Base-by-base conservation (phyloP, 2,329 filamentous ascomycete genomes). In the Aspergillus novoparasiticus region DNA sequence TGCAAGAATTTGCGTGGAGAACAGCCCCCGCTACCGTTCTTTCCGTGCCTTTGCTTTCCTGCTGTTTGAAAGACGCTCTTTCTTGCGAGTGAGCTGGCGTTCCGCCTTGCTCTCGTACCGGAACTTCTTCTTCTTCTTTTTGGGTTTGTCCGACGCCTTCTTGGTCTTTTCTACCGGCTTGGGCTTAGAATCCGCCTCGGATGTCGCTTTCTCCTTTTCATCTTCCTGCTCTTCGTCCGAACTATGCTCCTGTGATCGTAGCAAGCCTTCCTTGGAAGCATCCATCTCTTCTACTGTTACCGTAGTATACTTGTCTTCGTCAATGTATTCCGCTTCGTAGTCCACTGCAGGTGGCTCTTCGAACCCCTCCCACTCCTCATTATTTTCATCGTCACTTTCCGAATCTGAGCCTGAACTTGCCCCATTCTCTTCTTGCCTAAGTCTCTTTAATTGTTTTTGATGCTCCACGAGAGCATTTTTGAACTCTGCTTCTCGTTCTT, bases 241-340 rank as follows among this genome's bases (percentile, higher is more conserved):
- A 9, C 71, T 72, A 59, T 76, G 70, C 57, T 71, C 67, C 45
- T 75, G 78, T 3, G 83, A 82, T 70, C 86, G 89, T 62, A 87
- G 84, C 55, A 96, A 80, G 0, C 92, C 92, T 60, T 93, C 88
- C 68, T 87, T 87, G 14, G 90, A 89, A 19, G 96, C 86, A 66
- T 90, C 90, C 69, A 99, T 93, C 12, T 91, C 90, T 76, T 97
- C 94, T 1, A 99, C 89, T 0, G 92, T 97, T 30, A 99, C 95
- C 0, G 93, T 97, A 0, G 95, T 98, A 76, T 93, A 97, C 75
- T 91, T 91, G 77, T 97, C 94, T 76, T 98, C 95, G 77, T 99
- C 95, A 68, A 97, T 87, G 79, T 97, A 99, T 77, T 98, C 93
- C 69, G 94, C 93, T 76, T 97, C 91, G 69, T 92, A 89, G 74